A percentile compares a stretch with the other conserved stretches of the same genome.
phyloP scores from a whole-genome alignment of 1,284 basidiomycete species.

The Apiotrichum domesticum region DNA sequence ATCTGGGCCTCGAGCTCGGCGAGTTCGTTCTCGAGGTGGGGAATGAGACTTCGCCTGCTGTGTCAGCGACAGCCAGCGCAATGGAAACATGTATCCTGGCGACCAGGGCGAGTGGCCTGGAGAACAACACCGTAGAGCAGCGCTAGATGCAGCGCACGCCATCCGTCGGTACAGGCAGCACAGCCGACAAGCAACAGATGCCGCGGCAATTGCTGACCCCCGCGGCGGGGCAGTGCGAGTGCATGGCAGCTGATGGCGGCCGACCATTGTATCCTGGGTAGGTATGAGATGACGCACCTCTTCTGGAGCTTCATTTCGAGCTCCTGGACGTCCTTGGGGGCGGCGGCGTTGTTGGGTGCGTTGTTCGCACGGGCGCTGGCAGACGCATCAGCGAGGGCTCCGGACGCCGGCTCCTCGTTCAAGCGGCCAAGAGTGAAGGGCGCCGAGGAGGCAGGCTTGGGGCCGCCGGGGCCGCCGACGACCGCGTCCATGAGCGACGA shows the following conservation, averaged over 20 bases:
- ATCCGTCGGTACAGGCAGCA: too few species aligned
- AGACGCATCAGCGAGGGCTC: slow-evolving; percentile 10
- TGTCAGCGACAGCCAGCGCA: not conserved
- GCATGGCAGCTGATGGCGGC: too few species aligned
- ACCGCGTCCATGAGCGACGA: slow-evolving; percentile 38
- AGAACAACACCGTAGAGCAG: too few species aligned
- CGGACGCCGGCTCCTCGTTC: slow-evolving; percentile 1
- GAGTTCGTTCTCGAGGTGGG: slow-evolving; percentile 37
- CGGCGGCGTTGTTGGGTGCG: slow-evolving; percentile 8
- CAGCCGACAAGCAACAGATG: too few species aligned
- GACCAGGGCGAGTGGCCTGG: too few species aligned
- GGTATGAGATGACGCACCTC: slow-evolving; percentile 23
- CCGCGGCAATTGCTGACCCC: too few species aligned
- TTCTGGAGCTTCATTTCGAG: slow-evolving; percentile 40
- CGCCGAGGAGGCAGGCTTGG: not conserved
- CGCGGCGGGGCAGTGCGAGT: too few species aligned
- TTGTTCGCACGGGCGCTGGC: slow-evolving; percentile 13
- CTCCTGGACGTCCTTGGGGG: slow-evolving; percentile 28
- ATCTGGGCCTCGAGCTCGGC: slow-evolving; percentile 41
- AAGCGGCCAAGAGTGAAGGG: slow-evolving; percentile 3
- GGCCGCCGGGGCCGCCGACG: slow-evolving; percentile 19
- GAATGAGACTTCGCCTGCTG: slow-evolving; percentile 33
- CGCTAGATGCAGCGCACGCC: too few species aligned
- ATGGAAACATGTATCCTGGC: too few species aligned
- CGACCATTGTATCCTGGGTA: too few species aligned